Evolutionary conservation across 257 asterid species (phyloP).

Genomic region (Solanum rostratum): DNA sequence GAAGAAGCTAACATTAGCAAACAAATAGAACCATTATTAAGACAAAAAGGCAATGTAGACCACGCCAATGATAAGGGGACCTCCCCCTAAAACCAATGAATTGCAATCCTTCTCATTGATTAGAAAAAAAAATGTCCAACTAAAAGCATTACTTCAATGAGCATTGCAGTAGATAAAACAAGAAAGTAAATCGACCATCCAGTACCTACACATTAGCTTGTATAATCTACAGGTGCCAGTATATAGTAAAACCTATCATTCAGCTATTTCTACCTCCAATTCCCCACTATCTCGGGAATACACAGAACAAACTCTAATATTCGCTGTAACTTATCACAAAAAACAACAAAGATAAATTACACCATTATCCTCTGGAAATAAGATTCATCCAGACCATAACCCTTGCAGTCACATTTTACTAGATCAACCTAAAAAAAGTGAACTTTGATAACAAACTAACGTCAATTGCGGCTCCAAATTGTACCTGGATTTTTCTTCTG

Average conservation of each 20-base stretch:
- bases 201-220: neutral
- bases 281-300: neutral
- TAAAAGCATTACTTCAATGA: neutral
- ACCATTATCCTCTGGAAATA: neutral
- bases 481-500: constrained; percentile 53
- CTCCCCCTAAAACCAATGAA: neutral
- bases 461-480: neutral
- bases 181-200: neutral
- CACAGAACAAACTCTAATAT: neutral
- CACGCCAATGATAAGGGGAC: neutral
- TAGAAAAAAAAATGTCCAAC: neutral
- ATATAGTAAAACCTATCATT: neutral
- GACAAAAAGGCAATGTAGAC: neutral
- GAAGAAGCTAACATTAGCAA: neutral
- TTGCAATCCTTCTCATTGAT: neutral
- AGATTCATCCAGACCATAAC: neutral
- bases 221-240: neutral
- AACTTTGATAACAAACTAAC: neutral
- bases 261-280: neutral
- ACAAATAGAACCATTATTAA: neutral
- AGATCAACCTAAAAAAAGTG: neutral
- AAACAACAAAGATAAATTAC: neutral
- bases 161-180: neutral
- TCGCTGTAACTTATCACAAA: neutral
- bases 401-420: neutral